These are phyloP conservation scores for Globisporangium cylindrosporum DNA, from an alignment of 352 stramenopile species.

Conservation along the genomic window DNA sequence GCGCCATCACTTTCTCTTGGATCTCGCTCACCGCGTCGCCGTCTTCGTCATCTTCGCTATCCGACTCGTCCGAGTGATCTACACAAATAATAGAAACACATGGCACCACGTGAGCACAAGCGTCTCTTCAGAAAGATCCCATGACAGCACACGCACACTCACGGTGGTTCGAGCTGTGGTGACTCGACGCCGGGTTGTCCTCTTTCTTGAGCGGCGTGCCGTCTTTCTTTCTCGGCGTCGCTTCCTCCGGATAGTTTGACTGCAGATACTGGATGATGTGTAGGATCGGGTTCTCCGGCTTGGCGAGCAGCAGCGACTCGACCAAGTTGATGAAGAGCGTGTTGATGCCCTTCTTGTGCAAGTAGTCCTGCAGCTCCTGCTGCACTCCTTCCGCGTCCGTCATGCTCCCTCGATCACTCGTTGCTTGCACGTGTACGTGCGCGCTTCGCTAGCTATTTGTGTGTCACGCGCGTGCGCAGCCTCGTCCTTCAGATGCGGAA, in stretches of 20 bases:
- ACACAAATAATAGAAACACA: slow-evolving; percentile 4
- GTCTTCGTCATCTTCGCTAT: slow-evolving; percentile 84
- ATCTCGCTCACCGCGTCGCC: slow-evolving; percentile 84
- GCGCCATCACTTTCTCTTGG: slow-evolving; percentile 44
- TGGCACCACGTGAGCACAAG: background rate
- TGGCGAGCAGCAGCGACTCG: slow-evolving; percentile 86
- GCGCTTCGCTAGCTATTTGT: background rate
- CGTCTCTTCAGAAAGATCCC: background rate
- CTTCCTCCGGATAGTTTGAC: slow-evolving; percentile 85
- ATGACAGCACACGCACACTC: slow-evolving; percentile 19
- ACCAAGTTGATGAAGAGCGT: slow-evolving; percentile 92
- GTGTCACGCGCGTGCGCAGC: background rate
- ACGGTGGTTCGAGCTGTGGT: slow-evolving; percentile 20
- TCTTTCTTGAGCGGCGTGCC: slow-evolving; percentile 30
- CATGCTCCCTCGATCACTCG: slow-evolving; percentile 31
- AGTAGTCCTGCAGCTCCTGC: slow-evolving; percentile 89
- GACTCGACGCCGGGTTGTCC: slow-evolving; percentile 42
- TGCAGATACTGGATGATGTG: slow-evolving; percentile 91
- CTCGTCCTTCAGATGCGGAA: background rate
- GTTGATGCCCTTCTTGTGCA: slow-evolving; percentile 92
- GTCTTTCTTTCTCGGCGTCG: slow-evolving; percentile 40
- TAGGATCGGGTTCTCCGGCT: slow-evolving; percentile 86
- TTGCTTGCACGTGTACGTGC: no score
- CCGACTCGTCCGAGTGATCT: slow-evolving; percentile 86
- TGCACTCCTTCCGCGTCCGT: slow-evolving; percentile 85